Conservation (phyloP, 2,329 filamentous ascomycete species). For the Diplodia intermedia region DNA sequence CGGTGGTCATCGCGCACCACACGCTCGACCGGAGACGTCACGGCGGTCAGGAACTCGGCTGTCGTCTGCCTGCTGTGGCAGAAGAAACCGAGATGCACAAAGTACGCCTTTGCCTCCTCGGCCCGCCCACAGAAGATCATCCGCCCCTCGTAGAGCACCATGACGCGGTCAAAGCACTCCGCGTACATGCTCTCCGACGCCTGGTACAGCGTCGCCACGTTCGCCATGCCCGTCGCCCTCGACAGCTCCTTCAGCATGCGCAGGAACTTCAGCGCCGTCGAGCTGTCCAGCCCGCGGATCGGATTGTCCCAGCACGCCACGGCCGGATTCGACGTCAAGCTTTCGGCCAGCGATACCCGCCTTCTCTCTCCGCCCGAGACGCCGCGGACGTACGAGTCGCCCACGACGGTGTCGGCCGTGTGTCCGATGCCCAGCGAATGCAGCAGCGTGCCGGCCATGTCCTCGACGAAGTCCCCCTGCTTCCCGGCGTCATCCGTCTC, state of each 20-base stretch:
- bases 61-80: slow-evolving; percentile 71
- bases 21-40: slow-evolving; percentile 68
- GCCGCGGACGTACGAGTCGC: slow-evolving; percentile 75
- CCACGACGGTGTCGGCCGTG: slow-evolving; percentile 74
- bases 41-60: slow-evolving; percentile 74
- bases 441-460: slow-evolving; percentile 73
- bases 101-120: slow-evolving; percentile 68
- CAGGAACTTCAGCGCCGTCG: slow-evolving; percentile 75
- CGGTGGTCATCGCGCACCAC: slow-evolving; percentile 63
- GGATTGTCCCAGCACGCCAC: slow-evolving; percentile 62
- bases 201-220: slow-evolving; percentile 76
- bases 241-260: slow-evolving; percentile 64
- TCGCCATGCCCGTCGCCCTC: slow-evolving; percentile 55
- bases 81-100: slow-evolving; percentile 70
- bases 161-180: slow-evolving; percentile 51
- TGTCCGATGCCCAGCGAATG: slow-evolving; percentile 66
- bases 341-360: slow-evolving; percentile 57
- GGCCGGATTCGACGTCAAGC: slow-evolving; percentile 52
- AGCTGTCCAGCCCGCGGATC: slow-evolving; percentile 75
- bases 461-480: slow-evolving; percentile 60
- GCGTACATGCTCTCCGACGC: slow-evolving; percentile 56
- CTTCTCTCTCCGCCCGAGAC: slow-evolving; percentile 57
- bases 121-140: slow-evolving; percentile 67
- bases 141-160: slow-evolving; percentile 50
- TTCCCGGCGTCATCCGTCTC: slow-evolving; percentile 35